These are phyloP conservation scores for Rhamnella rubrinervis DNA, from an alignment of 331 rosid genomes.

Conservation along the genomic window DNA sequence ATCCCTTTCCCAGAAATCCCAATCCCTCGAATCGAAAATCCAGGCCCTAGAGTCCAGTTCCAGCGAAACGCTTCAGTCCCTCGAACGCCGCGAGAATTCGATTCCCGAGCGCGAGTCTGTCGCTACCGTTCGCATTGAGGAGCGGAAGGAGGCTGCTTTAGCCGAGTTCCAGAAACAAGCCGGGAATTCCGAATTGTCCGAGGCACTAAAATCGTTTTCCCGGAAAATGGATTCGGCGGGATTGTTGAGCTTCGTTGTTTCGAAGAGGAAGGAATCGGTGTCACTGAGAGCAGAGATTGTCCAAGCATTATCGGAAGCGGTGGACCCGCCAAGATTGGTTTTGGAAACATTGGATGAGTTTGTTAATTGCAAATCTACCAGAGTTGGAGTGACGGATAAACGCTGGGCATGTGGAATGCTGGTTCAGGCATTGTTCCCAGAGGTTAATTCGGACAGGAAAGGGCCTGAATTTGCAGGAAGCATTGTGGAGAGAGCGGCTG, in stretches of 20 bases:
- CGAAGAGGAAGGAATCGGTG: constrained; percentile 70
- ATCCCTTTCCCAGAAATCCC: constrained; percentile 52
- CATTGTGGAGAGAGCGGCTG: constrained; percentile 47
- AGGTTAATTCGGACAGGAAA: neutral
- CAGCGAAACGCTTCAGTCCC: constrained; percentile 43
- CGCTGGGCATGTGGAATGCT: constrained; percentile 82
- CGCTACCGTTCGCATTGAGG: constrained; percentile 45
- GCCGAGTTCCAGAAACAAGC: constrained; percentile 40
- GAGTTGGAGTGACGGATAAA: constrained; percentile 67
- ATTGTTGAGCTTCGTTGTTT: constrained; percentile 51
- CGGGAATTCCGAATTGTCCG: constrained; percentile 33
- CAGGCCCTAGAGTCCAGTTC: constrained; percentile 45
- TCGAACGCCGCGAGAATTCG: constrained; percentile 46
- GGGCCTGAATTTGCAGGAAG: constrained; percentile 42
- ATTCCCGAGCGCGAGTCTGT: constrained; percentile 61
- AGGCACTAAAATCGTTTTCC: constrained; percentile 46
- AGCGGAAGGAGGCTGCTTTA: constrained; percentile 53
- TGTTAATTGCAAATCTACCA: constrained; percentile 43
- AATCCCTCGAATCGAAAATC: constrained; percentile 52
- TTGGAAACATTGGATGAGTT: constrained; percentile 63
- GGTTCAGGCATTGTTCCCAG: constrained; percentile 65
- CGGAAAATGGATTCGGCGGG: constrained; percentile 64
- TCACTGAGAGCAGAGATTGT: constrained; percentile 56
- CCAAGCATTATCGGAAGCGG: constrained; percentile 60
- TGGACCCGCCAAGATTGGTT: constrained; percentile 64